phyloP scores from a whole-genome alignment of 2,329 filamentous ascomycete genomes.

The Claviceps monticola region DNA sequence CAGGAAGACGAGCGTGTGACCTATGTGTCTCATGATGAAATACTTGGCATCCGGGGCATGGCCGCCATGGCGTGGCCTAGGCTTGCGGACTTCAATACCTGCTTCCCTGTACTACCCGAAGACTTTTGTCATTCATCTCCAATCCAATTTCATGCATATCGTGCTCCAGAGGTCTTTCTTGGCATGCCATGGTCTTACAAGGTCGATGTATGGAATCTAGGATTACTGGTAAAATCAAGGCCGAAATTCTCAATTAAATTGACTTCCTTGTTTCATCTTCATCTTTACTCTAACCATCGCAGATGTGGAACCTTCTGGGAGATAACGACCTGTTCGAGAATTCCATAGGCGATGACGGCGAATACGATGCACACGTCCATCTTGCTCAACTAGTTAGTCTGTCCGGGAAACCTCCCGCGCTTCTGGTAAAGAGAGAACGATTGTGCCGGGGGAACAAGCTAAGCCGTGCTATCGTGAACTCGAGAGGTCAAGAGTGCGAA shows the following conservation, averaged over 20 bases:
- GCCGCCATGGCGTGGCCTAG: not conserved
- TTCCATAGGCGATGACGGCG: too few relatives aligned
- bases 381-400: slow-evolving; percentile 11
- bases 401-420: slow-evolving; percentile 7
- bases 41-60: too few relatives aligned
- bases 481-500: not conserved
- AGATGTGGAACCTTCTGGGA: too few relatives aligned
- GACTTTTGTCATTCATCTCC: slow-evolving; percentile 5
- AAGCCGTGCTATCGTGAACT: not conserved
- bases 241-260: not conserved
- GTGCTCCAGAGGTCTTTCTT: slow-evolving; percentile 12
- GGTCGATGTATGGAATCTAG: slow-evolving; percentile 11
- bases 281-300: not conserved
- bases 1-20: not conserved
- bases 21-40: too few relatives aligned
- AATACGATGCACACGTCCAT: slow-evolving; percentile 13
- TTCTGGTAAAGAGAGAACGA: slow-evolving; percentile 7
- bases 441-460: slow-evolving; percentile 5
- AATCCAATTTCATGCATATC: slow-evolving; percentile 12
- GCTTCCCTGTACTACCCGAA: slow-evolving; percentile 1
- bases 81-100: not conserved
- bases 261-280: not conserved
- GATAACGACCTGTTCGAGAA: slow-evolving; percentile 5
- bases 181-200: slow-evolving; percentile 11
- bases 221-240: slow-evolving; percentile 7